A percentile compares a stretch with the other conserved stretches of the same genome.
phyloP scores from a whole-genome alignment of 2,329 filamentous ascomycete species.

The Cladosporium sp. region DNA sequence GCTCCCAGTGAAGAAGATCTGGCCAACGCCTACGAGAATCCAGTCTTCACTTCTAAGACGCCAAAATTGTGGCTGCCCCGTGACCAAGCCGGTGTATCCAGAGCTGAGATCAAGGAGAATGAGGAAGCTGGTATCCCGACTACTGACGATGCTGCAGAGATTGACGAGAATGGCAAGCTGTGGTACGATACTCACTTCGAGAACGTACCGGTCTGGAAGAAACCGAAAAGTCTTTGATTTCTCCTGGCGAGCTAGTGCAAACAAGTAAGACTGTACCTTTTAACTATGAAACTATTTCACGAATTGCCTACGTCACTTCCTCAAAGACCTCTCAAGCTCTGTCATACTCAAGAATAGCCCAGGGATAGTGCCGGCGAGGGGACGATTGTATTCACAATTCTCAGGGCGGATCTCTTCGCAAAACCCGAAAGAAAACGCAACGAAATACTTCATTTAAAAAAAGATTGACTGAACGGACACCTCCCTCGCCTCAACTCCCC shows the following conservation, averaged over 20 bases:
- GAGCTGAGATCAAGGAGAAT: slow-evolving; percentile 46
- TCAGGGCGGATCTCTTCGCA: no score
- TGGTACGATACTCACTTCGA: slow-evolving; percentile 47
- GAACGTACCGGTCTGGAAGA: slow-evolving; percentile 47
- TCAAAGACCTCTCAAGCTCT: neutral
- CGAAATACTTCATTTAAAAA: no score
- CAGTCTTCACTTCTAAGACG: slow-evolving; percentile 46
- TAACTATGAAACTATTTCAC: neutral
- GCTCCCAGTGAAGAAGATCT: slow-evolving; percentile 31
- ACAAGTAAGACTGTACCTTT: neutral
- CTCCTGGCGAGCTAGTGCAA: neutral
- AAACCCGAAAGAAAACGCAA: no score
- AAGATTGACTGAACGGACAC: neutral
- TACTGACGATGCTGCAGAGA: slow-evolving; percentile 48
- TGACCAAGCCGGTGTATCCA: slow-evolving; percentile 47
- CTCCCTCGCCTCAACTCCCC: neutral
- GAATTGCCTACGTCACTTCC: no score
- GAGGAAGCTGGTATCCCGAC: slow-evolving; percentile 44
- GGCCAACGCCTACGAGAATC: slow-evolving; percentile 48
- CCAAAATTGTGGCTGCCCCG: slow-evolving; percentile 50
- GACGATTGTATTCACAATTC: neutral
- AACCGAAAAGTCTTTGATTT: slow-evolving; percentile 7
- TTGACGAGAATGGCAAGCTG: slow-evolving; percentile 50
- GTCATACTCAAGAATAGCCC: no score
- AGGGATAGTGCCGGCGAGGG: neutral